Conservation (phyloP, 179 eudicot genomes). For the Spergularia azorica region DNA sequence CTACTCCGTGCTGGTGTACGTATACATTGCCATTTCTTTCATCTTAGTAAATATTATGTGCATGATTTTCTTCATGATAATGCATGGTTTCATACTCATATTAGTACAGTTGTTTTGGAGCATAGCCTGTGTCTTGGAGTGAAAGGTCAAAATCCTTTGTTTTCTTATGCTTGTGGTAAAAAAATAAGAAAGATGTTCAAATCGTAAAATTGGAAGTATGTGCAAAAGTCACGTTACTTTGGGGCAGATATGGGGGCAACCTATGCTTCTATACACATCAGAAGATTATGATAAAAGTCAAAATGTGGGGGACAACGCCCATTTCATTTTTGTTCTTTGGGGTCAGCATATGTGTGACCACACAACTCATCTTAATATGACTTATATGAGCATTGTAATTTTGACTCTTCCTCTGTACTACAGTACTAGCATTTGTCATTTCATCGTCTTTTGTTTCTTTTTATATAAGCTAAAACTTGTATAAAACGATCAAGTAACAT, state of each 20-base stretch:
- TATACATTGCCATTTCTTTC: not conserved
- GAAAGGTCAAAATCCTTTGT: conserved; percentile 40
- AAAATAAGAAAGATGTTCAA: conserved; percentile 23
- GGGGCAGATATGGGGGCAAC: conserved; percentile 33
- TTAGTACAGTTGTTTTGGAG: conserved; percentile 18
- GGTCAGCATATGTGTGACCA: conserved; percentile 26
- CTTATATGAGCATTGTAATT: not conserved
- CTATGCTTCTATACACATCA: conserved; percentile 20
- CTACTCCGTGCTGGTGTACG: conserved; percentile 92
- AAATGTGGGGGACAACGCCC: conserved; percentile 26
- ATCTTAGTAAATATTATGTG: not conserved
- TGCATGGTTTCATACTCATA: not conserved
- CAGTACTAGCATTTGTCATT: too few relatives aligned
- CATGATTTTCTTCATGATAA: conserved; percentile 9
- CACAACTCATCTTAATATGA: conserved; percentile 8
- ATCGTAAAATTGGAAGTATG: conserved; percentile 47
- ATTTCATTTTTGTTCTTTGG: conserved; percentile 12
- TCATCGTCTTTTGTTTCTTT: too few relatives aligned
- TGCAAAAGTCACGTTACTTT: conserved; percentile 36
- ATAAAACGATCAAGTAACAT: too few relatives aligned
- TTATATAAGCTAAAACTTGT: too few relatives aligned
- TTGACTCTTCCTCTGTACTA: not conserved
- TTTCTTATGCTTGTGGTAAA: conserved; percentile 14
- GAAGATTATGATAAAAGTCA: conserved; percentile 33
- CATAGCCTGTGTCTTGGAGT: conserved; percentile 36